Conservation (phyloP, 257 asterid genomes). For the Plantago ovata region DNA sequence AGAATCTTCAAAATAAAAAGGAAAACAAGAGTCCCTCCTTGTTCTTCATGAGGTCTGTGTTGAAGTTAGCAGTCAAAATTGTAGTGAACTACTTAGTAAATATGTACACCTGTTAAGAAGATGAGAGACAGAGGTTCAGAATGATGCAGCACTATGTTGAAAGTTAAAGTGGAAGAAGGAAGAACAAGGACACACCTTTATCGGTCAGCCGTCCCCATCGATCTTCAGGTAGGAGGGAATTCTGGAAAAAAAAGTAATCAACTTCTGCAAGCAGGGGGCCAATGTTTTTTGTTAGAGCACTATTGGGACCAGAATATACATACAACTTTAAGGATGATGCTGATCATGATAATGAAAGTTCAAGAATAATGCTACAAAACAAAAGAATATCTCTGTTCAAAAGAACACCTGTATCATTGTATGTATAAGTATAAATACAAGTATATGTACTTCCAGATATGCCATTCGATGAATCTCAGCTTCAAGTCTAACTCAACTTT, state of each 20-base stretch:
- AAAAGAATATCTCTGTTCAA: too few relatives aligned
- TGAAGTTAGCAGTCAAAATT: slow-evolving; percentile 43
- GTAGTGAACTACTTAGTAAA: slow-evolving; percentile 10
- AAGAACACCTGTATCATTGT: too few relatives aligned
- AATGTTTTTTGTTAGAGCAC: slow-evolving; percentile 15
- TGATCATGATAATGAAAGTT: slow-evolving; percentile 21
- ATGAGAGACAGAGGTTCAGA: slow-evolving; percentile 30
- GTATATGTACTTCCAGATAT: too few relatives aligned
- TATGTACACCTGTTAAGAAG: slow-evolving; percentile 67
- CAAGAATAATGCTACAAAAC: not conserved
- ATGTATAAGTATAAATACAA: too few relatives aligned
- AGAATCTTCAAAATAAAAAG: slow-evolving; percentile 40
- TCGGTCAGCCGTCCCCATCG: slow-evolving; percentile 54
- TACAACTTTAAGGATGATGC: slow-evolving; percentile 16
- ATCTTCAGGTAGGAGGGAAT: slow-evolving; percentile 48
- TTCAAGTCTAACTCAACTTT: too few relatives aligned
- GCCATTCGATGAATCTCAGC: too few relatives aligned
- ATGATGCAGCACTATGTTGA: slow-evolving; percentile 39
- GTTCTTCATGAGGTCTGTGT: slow-evolving; percentile 21
- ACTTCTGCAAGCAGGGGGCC: slow-evolving; percentile 41
- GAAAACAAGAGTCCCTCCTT: slow-evolving; percentile 16
- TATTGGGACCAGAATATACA: slow-evolving; percentile 11
- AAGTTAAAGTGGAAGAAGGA: slow-evolving; percentile 33
- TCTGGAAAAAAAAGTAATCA: slow-evolving; percentile 30
- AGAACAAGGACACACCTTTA: slow-evolving; percentile 52